Base-by-base conservation (phyloP, 768 basidiomycete genomes). In the Lentinula edodes region DNA sequence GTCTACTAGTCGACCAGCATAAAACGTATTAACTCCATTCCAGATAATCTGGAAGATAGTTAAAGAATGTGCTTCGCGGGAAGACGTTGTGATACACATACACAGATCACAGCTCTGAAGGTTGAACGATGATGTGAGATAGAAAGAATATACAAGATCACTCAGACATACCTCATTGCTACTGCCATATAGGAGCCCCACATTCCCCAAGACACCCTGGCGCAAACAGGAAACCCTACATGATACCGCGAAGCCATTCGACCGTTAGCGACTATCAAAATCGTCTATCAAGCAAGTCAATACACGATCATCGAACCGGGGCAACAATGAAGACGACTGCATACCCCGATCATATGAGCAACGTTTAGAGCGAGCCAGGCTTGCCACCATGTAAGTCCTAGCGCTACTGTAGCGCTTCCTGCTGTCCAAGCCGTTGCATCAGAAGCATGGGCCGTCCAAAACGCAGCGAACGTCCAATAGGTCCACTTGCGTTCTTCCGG, bases 171-270 rank as follows among this genome's bases (percentile, higher is more conserved):
- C 62, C 62, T 58, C 62, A 63, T 63, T 32, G 42, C 41, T 6
- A 63, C 62, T 6, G 62, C 62, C 58, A 63, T 59, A 32, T 63
- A 63, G 34, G 56, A 58, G 32, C 62, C 62, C 62, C 62, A 63
- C 62, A 63, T 63, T 45, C 62, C 62, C 62, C 62, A 63, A 15
- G 62, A 60, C 28, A 52, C 54, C 28, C 62, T 50, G 16, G 62
- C 62, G 52, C 62, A 60, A 20, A 63, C 51, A 18, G 62, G 62
- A 36, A 63, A 63, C 15, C 62, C 62, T 15, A 63, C 57, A 18
- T 63, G 62, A 35, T 63, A 63, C 9, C 62, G 56, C 12, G 62
- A 50, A n/a, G 62, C 62, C 50, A 60, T 63, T 42, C 62, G 32
- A 52, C 62, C 62, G 20, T 63, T 63, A 32, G 62, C 62, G 28